A percentile compares a stretch with the other conserved stretches of the same genome.
These are phyloP conservation scores for Boletus reticulatus DNA, from an alignment of 768 basidiomycete species.

Conservation along the genomic window DNA sequence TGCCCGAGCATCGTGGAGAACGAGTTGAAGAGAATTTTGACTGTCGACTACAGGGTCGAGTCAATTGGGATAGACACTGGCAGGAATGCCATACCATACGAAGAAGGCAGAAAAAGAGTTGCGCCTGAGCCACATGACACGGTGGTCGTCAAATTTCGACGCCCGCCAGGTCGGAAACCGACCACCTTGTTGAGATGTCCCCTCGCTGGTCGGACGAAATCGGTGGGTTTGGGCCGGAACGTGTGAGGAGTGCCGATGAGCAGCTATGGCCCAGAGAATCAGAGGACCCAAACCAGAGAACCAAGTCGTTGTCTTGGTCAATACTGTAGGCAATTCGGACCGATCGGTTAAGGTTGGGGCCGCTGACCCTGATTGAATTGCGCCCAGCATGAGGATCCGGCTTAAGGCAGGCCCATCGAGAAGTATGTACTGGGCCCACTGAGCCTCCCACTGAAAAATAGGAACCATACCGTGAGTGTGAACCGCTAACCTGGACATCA, in stretches of 20 bases:
- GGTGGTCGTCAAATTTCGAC: neutral
- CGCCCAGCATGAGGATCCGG: neutral
- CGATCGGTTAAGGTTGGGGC: neutral
- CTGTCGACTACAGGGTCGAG: neutral
- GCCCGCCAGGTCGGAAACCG: neutral
- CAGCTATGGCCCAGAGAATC: neutral
- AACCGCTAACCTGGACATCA: too few species aligned
- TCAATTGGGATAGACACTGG: neutral
- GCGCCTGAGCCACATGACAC: neutral
- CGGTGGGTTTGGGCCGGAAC: too few species aligned
- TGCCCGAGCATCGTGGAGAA: conserved; percentile 17
- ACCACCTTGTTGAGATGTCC: too few species aligned
- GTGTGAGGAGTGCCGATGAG: too few species aligned
- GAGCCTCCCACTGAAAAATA: too few species aligned
- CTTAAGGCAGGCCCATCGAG: too few species aligned
- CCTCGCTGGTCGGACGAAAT: neutral
- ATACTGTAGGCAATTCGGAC: neutral
- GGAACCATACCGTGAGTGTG: too few species aligned
- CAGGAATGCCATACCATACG: neutral
- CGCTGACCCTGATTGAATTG: neutral
- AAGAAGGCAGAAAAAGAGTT: neutral
- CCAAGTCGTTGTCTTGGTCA: neutral
- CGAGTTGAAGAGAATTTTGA: conserved; percentile 3
- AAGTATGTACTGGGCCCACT: too few species aligned
- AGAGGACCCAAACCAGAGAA: neutral